Percentiles rank a stretch among this genome's conserved stretches.
Conservation (phyloP, 2,329 filamentous ascomycete species). For the Monilinia aucupariae region DNA sequence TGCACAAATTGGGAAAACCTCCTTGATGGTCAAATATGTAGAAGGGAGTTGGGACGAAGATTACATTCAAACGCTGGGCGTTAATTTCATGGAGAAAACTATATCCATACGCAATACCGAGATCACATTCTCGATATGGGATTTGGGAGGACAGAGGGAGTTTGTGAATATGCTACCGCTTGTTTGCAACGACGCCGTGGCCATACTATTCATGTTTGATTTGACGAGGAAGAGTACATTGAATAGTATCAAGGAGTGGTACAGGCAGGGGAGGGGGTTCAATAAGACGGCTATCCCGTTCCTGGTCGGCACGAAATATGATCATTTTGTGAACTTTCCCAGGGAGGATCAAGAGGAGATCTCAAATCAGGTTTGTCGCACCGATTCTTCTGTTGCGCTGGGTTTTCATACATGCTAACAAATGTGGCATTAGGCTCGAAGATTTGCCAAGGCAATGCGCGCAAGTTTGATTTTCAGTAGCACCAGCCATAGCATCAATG, state of each 20-base stretch:
- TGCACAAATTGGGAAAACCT: slow-evolving; percentile 98
- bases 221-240: slow-evolving; percentile 95
- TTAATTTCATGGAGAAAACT: slow-evolving; percentile 99
- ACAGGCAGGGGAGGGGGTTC: slow-evolving; percentile 92
- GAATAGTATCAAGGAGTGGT: slow-evolving; percentile 99
- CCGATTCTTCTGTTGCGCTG: neutral
- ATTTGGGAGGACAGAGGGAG: slow-evolving; percentile 93
- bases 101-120: slow-evolving; percentile 99
- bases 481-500: slow-evolving; percentile 98
- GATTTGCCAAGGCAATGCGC: slow-evolving; percentile 97
- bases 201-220: slow-evolving; percentile 99
- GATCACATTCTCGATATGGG: slow-evolving; percentile 99
- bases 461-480: slow-evolving; percentile 97
- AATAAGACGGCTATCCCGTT: slow-evolving; percentile 99
- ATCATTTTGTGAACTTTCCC: slow-evolving; percentile 98
- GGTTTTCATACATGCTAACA: slow-evolving; percentile 9
- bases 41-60: slow-evolving; percentile 99
- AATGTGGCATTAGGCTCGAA: slow-evolving; percentile 62
- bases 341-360: slow-evolving; percentile 98
- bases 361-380: slow-evolving; percentile 70
- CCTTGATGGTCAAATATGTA: slow-evolving; percentile 98
- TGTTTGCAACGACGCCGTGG: slow-evolving; percentile 98
- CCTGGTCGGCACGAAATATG: slow-evolving; percentile 94
- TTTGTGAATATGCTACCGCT: slow-evolving; percentile 99
- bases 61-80: slow-evolving; percentile 96